Percentiles rank a stretch among this genome's conserved stretches.
phyloP scores from a whole-genome alignment of 345 rosid species.

The Linum lewisii region DNA sequence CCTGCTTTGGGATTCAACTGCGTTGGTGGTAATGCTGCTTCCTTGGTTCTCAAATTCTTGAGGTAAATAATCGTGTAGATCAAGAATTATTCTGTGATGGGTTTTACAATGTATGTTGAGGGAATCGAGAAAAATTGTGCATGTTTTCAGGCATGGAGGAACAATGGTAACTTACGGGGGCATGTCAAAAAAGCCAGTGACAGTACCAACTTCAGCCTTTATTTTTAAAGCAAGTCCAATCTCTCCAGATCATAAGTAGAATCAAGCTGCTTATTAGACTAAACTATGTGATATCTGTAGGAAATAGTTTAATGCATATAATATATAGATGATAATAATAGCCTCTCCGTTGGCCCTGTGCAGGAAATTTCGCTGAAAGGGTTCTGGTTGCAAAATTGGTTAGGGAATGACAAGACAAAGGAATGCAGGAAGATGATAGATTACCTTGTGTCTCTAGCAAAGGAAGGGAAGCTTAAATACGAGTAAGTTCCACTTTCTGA shows the following conservation, averaged over 20 bases:
- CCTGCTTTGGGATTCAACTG: slow-evolving; percentile 85
- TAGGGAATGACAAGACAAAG: slow-evolving; percentile 43
- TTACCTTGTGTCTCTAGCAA: slow-evolving; percentile 50
- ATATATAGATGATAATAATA: no score
- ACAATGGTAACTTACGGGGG: slow-evolving; percentile 94
- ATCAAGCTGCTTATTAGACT: no score
- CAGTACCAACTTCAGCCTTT: slow-evolving; percentile 67
- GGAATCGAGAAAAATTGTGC: slow-evolving; percentile 7
- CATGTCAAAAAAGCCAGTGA: slow-evolving; percentile 82
- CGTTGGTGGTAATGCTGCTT: slow-evolving; percentile 76
- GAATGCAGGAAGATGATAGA: slow-evolving; percentile 70
- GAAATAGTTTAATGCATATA: not conserved
- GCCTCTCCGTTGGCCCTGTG: not conserved
- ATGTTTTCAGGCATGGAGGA: slow-evolving; percentile 51
- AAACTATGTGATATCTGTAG: no score
- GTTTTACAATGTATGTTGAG: not conserved
- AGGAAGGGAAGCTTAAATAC: slow-evolving; percentile 66
- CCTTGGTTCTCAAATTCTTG: slow-evolving; percentile 70
- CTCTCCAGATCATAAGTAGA: not conserved
- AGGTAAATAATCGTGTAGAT: slow-evolving; percentile 24
- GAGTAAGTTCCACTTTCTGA: slow-evolving; percentile 31
- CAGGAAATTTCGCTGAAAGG: slow-evolving; percentile 89
- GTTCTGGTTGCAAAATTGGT: slow-evolving; percentile 84
- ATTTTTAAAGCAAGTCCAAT: slow-evolving; percentile 51
- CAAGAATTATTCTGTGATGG: not conserved